Percentiles rank a stretch among this genome's conserved stretches.
These are phyloP conservation scores for Candida gigantensis DNA, from an alignment of 1,139 yeast species.

Conservation along the genomic window DNA sequence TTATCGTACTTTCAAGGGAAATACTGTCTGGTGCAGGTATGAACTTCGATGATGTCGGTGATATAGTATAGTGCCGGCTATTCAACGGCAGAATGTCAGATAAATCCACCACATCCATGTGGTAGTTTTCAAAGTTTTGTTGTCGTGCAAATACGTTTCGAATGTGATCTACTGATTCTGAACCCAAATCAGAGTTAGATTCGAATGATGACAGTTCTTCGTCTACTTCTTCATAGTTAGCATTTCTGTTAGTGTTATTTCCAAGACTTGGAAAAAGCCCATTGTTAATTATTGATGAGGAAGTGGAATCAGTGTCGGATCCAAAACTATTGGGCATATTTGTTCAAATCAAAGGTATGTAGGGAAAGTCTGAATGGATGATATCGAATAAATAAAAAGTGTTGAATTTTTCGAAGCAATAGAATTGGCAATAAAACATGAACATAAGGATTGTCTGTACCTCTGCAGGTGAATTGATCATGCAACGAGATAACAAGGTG, in stretches of 20 bases:
- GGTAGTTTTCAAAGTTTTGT: background rate
- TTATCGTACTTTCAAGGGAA: conserved; percentile 30
- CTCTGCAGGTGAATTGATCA: no score
- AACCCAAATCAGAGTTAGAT: conserved; percentile 3
- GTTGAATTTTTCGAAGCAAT: no score
- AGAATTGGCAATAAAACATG: no score
- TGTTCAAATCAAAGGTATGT: no score
- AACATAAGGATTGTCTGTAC: no score
- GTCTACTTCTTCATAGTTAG: background rate
- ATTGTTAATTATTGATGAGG: background rate
- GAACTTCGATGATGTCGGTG: background rate
- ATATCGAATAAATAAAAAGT: no score
- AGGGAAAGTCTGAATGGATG: no score
- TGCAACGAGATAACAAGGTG: no score
- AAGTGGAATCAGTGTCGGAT: conserved; percentile 6
- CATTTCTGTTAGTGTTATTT: background rate
- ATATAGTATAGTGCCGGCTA: background rate
- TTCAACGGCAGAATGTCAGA: conserved; percentile 7
- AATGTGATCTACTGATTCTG: conserved; percentile 12
- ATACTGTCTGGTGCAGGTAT: conserved; percentile 6
- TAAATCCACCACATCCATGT: conserved; percentile 11
- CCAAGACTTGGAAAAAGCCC: conserved; percentile 10
- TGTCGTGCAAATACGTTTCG: conserved; percentile 9
- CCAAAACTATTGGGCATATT: background rate
- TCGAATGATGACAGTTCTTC: no score